phyloP scores from a whole-genome alignment of 768 basidiomycete genomes.

The Leccinum subgranulosum region DNA sequence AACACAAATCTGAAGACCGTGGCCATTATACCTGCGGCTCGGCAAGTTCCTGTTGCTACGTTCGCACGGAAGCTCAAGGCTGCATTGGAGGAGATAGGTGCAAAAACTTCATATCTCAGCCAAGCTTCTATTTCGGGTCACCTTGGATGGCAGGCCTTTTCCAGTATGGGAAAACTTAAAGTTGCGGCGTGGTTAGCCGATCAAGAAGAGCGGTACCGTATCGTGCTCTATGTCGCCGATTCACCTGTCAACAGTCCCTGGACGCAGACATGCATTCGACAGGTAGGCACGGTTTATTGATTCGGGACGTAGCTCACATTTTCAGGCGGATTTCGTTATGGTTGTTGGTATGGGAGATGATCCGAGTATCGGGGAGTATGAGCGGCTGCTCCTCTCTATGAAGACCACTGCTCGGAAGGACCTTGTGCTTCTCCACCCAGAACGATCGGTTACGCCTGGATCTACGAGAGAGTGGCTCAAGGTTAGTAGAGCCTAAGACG shows the following conservation, averaged over 20 bases:
- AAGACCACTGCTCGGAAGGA: constrained; percentile 99
- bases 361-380: constrained; percentile 88
- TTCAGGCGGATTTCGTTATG: constrained; percentile 88
- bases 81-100: constrained; percentile 91
- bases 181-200: constrained; percentile 91
- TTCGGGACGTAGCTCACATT: constrained; percentile 4
- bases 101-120: constrained; percentile 87
- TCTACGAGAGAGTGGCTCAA: constrained; percentile 96
- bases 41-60: constrained; percentile 83
- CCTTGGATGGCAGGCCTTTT: constrained; percentile 70
- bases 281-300: constrained; percentile 45
- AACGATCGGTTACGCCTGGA: constrained; percentile 83
- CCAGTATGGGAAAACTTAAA: constrained; percentile 95
- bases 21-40: constrained; percentile 83
- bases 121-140: constrained; percentile 91
- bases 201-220: constrained; percentile 89
- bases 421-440: constrained; percentile 88
- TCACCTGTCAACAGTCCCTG: constrained; percentile 93
- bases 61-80: constrained; percentile 88
- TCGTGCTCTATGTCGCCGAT: constrained; percentile 94
- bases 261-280: constrained; percentile 97
- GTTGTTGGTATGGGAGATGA: constrained; percentile 94
- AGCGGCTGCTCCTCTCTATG: constrained; percentile 87
- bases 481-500: constrained; percentile 38
- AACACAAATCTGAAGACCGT: constrained; percentile 93